Base-by-base conservation (phyloP, 345 rosid genomes). In the Aurinia saxatilis region DNA sequence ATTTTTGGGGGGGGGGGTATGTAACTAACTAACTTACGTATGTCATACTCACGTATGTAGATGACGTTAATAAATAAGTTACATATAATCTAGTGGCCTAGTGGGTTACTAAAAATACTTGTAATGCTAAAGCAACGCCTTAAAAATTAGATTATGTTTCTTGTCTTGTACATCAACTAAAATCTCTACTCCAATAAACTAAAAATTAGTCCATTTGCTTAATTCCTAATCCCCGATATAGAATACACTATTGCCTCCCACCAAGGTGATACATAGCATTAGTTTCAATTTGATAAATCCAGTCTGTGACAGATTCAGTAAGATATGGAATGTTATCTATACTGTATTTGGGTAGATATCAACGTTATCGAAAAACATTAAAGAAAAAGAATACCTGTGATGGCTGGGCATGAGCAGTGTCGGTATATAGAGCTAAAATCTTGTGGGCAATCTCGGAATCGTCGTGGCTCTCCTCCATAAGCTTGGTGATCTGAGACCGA, bases 381-480 rank as follows among this genome's bases (percentile, higher is more conserved):
- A n/a, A n/a, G n/a, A n/a, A n/a, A n/a, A n/a, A n/a, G n/a, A n/a
- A n/a, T n/a, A n/a, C n/a, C n/a, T n/a, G n/a, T n/a, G n/a, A n/a
- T n/a, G n/a, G n/a, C n/a, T n/a, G n/a, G n/a, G n/a, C n/a, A n/a
- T n/a, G n/a, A n/a, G n/a, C n/a, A n/a, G 45, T 73, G 19, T 39
- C 74, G 66, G 56, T 35, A 16, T 79, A 90, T 11, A 90, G 71
- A 77, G 71, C 66, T 69, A 85, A 41, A 47, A 93, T 80, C 81
- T 75, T 90, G 50, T 84, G 81, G 0, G 91, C 96, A 4, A 75
- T 91, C 74, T 90, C 95, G 0, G 56, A 78, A 37, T 72, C 80
- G 31, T 90, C 83, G 23, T 54, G 59, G 40, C 96, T 85, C 75
- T 84, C 92, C 18, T 78, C 78, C 80, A 90, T 68, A 68, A 93